Base-by-base conservation (phyloP, 257 asterid genomes). In the Ilex aquifolium region DNA sequence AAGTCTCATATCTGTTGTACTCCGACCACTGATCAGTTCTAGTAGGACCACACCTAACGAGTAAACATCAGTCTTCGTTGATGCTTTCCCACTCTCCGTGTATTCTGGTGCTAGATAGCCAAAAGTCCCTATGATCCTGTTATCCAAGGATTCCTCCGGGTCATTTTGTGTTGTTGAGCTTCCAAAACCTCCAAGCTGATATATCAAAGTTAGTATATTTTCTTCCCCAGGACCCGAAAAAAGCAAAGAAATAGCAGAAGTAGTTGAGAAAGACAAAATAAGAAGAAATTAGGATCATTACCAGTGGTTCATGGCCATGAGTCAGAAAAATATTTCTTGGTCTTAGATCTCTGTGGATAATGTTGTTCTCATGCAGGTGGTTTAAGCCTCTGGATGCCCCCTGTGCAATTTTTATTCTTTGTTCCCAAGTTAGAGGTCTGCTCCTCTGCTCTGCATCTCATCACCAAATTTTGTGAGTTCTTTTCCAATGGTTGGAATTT, bases 61-160 rank as follows among this genome's bases (percentile, higher is more conserved):
- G 57, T 83, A 88, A 0, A 88, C 91, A 65, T 88, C 95, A 2
- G 88, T 81, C 73, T 88, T 88, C 3, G 88, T 73, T 6, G 95
- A 85, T 70, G 78, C 63, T 54, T 77, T 81, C 42, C 95, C 95
- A 44, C 69, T 63, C 42, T 83, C 86, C 40, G 91, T 94, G 59
- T 88, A 88, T 73, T 88, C 95, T 1, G 95, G 95, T 10, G 95
- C 95, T 57, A 85, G 50, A 59, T 88, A 88, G 65, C 95, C 94
- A 14, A 85, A 69, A 10, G 95, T 83, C 2, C 95, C 95, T 5
- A 85, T 94, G 17, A 88, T 76, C 12, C 83, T 80, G 12, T 67
- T 74, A 32, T 70, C 67, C 7, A 67, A 55, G 21, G 82, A 58
- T 13, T 63, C 59, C 30, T 55, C 59, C 6, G 76, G 61, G 30